A percentile compares a stretch with the other conserved stretches of the same genome.
These are phyloP conservation scores for Bryoerythrophyllum caledonicum DNA, from an alignment of 225 moss, liverwort and hornwort genomes.

Conservation along the genomic window DNA sequence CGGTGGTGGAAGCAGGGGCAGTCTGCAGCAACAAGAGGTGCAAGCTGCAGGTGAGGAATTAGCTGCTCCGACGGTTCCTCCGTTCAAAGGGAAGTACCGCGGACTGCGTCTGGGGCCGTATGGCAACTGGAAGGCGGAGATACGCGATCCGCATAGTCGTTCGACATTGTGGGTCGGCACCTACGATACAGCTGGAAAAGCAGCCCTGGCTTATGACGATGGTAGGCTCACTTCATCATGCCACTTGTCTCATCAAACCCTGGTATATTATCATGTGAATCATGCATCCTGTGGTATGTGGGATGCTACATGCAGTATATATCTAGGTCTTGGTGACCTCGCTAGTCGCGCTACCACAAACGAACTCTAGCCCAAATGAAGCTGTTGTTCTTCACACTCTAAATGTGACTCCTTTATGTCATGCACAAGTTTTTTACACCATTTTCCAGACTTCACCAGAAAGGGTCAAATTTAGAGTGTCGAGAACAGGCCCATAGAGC, in stretches of 20 bases:
- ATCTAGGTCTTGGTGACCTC: too few species aligned
- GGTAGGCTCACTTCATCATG: conserved; percentile 18
- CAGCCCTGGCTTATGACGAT: conserved; percentile 68
- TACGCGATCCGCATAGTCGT: conserved; percentile 77
- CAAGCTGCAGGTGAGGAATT: not conserved
- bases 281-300: too few species aligned
- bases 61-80: conserved; percentile 12
- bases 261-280: too few species aligned
- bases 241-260: not conserved
- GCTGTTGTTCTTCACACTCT: too few species aligned
- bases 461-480: too few species aligned
- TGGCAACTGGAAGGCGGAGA: conserved; percentile 91
- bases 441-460: too few species aligned
- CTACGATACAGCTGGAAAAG: conserved; percentile 77
- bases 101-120: conserved; percentile 79
- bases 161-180: conserved; percentile 82
- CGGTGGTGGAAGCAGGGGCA: conserved; percentile 24
- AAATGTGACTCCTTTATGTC: too few species aligned
- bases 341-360: too few species aligned
- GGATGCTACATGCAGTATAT: too few species aligned
- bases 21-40: not conserved
- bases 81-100: conserved; percentile 50
- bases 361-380: too few species aligned
- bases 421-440: too few species aligned
- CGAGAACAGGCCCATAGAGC: too few species aligned